These are phyloP conservation scores for Podaxis mareebaensis DNA, from an alignment of 768 basidiomycete genomes.

Conservation along the genomic window DNA sequence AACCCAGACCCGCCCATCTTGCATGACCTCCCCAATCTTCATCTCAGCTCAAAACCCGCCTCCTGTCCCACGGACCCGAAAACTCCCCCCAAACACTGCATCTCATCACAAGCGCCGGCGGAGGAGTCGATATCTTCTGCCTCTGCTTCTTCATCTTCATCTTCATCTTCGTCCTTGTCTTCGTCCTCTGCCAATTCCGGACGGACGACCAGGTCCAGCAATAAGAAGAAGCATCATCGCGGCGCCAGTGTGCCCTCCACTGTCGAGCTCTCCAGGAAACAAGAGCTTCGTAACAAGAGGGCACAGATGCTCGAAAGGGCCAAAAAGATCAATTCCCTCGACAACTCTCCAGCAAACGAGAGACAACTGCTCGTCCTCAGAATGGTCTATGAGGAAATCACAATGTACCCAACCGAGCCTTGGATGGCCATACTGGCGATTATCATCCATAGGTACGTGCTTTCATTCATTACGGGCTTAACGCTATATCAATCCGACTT, in stretches of 20 bases:
- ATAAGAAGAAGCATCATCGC: slow-evolving; percentile 22
- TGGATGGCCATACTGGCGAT: slow-evolving; percentile 63
- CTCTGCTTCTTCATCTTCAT: slow-evolving; percentile 33
- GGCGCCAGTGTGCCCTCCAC: slow-evolving; percentile 26
- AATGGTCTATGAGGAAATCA: slow-evolving; percentile 67
- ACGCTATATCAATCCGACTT: slow-evolving; percentile 3
- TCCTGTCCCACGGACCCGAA: slow-evolving; percentile 19
- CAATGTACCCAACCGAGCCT: slow-evolving; percentile 62
- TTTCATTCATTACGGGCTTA: slow-evolving; percentile 5
- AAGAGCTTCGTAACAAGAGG: slow-evolving; percentile 33
- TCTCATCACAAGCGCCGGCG: slow-evolving; percentile 2
- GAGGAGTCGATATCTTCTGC: slow-evolving; percentile 9
- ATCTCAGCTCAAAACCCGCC: slow-evolving; percentile 26
- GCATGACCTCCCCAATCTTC: slow-evolving; percentile 27
- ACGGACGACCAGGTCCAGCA: slow-evolving; percentile 23
- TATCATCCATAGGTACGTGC: slow-evolving; percentile 51
- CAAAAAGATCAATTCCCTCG: slow-evolving; percentile 42
- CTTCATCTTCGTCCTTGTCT: slow-evolving; percentile 19
- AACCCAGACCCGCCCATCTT: slow-evolving; percentile 18
- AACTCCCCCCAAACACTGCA: slow-evolving; percentile 18
- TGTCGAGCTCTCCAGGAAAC: slow-evolving; percentile 25
- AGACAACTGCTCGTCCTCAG: slow-evolving; percentile 58
- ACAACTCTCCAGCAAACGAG: slow-evolving; percentile 57
- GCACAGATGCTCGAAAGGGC: slow-evolving; percentile 37
- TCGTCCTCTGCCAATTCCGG: slow-evolving; percentile 25